A percentile compares a stretch with the other conserved stretches of the same genome.
Evolutionary conservation across 495 filamentous ascomycete species (phyloP).

Genomic region (Letharia columbiana): DNA sequence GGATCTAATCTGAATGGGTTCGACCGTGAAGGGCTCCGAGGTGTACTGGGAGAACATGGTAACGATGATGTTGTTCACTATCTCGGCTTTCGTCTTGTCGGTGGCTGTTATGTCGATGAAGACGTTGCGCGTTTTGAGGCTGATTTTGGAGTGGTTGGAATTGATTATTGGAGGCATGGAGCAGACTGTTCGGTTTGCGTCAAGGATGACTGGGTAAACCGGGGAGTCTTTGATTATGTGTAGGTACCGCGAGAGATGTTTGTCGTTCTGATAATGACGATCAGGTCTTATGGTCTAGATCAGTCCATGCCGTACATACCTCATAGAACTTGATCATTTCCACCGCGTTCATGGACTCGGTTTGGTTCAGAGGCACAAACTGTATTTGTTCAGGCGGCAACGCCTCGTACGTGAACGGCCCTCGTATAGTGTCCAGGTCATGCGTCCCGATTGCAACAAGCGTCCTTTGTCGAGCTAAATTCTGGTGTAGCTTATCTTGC

Average conservation of each 20-base stretch:
- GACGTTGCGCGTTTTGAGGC: slow-evolving; percentile 76
- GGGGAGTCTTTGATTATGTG: slow-evolving; percentile 90
- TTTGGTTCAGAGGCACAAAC: slow-evolving; percentile 87
- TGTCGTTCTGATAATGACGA: slow-evolving; percentile 54
- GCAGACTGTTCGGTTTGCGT: slow-evolving; percentile 78
- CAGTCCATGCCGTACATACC: slow-evolving; percentile 31
- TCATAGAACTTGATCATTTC: slow-evolving; percentile 94
- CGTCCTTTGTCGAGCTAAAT: slow-evolving; percentile 85
- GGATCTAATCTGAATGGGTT: slow-evolving; percentile 85
- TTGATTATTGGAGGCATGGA: slow-evolving; percentile 98
- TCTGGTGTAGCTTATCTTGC: slow-evolving; percentile 97
- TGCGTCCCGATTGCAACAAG: slow-evolving; percentile 95
- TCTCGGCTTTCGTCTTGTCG: slow-evolving; percentile 92
- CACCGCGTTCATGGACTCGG: slow-evolving; percentile 72
- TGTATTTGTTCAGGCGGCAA: slow-evolving; percentile 84
- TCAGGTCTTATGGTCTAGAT: slow-evolving; percentile 12
- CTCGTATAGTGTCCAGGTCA: slow-evolving; percentile 86
- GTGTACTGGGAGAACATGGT: slow-evolving; percentile 96
- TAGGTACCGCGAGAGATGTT: slow-evolving; percentile 69
- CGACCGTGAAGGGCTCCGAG: slow-evolving; percentile 80
- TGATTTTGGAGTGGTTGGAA: slow-evolving; percentile 92
- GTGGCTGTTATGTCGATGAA: slow-evolving; percentile 98
- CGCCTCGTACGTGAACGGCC: slow-evolving; percentile 95
- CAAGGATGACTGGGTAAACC: slow-evolving; percentile 94
- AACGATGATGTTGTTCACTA: slow-evolving; percentile 89